These are phyloP conservation scores for Hibiscus mutabilis DNA, from an alignment of 345 rosid genomes.

Conservation along the genomic window DNA sequence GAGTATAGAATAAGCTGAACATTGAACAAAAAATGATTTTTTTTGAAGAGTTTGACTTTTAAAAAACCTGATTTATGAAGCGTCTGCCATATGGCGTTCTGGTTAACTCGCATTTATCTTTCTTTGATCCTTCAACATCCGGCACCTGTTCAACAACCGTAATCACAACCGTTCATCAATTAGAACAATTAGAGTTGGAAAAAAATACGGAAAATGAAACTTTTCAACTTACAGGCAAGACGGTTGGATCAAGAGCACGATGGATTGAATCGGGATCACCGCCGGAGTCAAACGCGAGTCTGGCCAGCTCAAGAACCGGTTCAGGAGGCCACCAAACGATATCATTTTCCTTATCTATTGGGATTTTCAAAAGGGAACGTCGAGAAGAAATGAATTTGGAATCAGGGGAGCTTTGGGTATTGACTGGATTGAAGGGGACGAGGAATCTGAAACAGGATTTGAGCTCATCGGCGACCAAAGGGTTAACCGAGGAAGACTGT, in stretches of 20 bases:
- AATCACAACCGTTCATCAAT: conserved; percentile 3
- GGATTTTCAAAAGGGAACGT: conserved; percentile 12
- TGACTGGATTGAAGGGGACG: conserved; percentile 44
- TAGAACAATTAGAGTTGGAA: not conserved
- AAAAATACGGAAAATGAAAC: not conserved
- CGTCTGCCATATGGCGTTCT: conserved; percentile 76
- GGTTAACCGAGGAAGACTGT: conserved; percentile 42
- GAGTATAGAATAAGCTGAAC: not conserved
- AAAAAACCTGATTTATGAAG: conserved; percentile 55
- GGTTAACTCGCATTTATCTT: conserved; percentile 51
- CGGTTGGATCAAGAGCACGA: conserved; percentile 59
- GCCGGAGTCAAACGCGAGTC: conserved; percentile 81
- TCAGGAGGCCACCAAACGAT: conserved; percentile 93
- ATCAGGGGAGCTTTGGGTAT: not conserved
- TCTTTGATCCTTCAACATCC: conserved; percentile 44
- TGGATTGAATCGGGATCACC: conserved; percentile 70
- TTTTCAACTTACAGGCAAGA: conserved; percentile 42
- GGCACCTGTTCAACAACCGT: conserved; percentile 44
- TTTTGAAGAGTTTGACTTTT: not conserved
- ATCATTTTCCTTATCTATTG: conserved; percentile 35
- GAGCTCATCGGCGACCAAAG: conserved; percentile 47
- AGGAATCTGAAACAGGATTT: conserved; percentile 68
- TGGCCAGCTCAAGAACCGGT: conserved; percentile 75
- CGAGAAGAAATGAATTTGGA: conserved; percentile 4
- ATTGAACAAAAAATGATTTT: not conserved